These are phyloP conservation scores for Boletus sp. DNA, from an alignment of 768 basidiomycete species.

Conservation along the genomic window DNA sequence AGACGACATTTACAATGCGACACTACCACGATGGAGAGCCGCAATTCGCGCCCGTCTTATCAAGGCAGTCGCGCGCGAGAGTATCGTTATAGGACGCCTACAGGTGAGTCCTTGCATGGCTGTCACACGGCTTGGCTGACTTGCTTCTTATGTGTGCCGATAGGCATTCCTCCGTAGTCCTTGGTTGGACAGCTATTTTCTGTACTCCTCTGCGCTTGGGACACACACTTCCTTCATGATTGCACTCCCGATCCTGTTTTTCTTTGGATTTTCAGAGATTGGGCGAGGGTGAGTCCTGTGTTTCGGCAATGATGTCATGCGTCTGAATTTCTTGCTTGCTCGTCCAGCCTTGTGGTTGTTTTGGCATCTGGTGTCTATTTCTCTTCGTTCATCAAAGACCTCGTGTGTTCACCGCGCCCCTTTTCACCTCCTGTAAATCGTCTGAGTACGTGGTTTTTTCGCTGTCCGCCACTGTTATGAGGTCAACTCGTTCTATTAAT, in stretches of 20 bases:
- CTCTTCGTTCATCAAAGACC: constrained; percentile 87
- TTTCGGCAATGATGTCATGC: neutral
- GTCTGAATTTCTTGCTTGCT: neutral
- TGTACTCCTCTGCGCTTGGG: constrained; percentile 76
- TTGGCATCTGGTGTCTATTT: constrained; percentile 80
- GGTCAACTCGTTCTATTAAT: neutral
- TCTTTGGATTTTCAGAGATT: constrained; percentile 75
- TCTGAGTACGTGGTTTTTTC: constrained; percentile 56
- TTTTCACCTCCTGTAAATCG: constrained; percentile 90
- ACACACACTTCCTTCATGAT: constrained; percentile 96
- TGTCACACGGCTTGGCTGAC: constrained; percentile 4
- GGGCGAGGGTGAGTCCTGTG: constrained; percentile 64
- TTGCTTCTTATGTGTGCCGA: neutral
- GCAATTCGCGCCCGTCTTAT: constrained; percentile 55
- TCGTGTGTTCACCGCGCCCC: constrained; percentile 87
- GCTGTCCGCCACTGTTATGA: neutral
- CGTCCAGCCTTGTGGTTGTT: constrained; percentile 59
- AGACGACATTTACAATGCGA: constrained; percentile 62
- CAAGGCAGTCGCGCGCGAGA: constrained; percentile 55
- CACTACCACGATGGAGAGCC: constrained; percentile 65
- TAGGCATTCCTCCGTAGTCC: constrained; percentile 58
- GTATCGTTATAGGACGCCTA: constrained; percentile 57
- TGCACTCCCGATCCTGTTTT: constrained; percentile 80
- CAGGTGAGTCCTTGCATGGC: constrained; percentile 52
- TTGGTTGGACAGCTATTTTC: constrained; percentile 77